Evolutionary conservation across 169 alveolate species (phyloP).

Genomic region (Sarcocystis neurona): DNA sequence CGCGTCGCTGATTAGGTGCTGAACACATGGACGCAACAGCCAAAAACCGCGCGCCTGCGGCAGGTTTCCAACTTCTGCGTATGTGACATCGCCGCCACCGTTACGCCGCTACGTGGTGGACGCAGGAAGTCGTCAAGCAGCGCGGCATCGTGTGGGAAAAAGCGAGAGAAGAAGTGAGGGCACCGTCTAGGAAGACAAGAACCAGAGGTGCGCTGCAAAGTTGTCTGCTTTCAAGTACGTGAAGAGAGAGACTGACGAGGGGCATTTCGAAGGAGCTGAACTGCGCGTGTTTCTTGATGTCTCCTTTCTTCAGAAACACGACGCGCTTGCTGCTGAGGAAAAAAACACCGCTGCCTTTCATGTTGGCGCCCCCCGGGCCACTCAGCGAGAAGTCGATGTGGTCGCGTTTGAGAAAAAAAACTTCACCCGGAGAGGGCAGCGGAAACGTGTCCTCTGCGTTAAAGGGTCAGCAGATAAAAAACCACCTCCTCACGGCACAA

Average conservation of each 20-base stretch:
- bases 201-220: neutral
- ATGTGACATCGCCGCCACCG: neutral
- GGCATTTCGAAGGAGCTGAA: conserved; percentile 53
- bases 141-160: no score
- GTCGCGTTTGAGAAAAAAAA: conserved; percentile 45
- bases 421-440: conserved; percentile 52
- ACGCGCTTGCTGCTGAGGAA: conserved; percentile 45
- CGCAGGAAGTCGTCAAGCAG: no score
- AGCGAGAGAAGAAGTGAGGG: no score
- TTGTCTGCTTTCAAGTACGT: neutral
- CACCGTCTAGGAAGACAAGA: neutral
- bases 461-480: neutral
- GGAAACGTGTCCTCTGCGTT: conserved; percentile 40
- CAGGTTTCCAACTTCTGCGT: neutral
- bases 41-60: neutral
- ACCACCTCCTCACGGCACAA: no score
- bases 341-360: neutral
- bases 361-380: conserved; percentile 11
- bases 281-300: conserved; percentile 8
- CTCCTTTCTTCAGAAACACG: conserved; percentile 21
- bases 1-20: conserved; percentile 30
- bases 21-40: neutral
- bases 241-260: conserved; percentile 2
- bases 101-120: no score
- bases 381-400: conserved; percentile 25